Evolutionary conservation across 768 basidiomycete genomes (phyloP).

Genomic region (Suillus tomentosus): DNA sequence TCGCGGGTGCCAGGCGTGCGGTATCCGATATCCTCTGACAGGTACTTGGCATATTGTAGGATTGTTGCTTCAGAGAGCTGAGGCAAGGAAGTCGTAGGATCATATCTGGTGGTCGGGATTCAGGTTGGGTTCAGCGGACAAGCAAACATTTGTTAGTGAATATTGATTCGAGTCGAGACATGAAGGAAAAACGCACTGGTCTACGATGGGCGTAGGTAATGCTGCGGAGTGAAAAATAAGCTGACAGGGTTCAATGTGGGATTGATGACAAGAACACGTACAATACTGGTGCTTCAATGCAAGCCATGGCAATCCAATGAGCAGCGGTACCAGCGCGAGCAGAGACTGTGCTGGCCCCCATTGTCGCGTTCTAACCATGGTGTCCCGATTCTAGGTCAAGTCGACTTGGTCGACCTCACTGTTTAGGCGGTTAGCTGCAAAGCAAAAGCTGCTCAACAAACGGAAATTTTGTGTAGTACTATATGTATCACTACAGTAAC

Average conservation of each 20-base stretch:
- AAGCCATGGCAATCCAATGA: constrained; percentile 50
- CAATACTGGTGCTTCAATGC: constrained; percentile 53
- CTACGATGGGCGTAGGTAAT: constrained; percentile 57
- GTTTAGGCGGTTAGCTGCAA: neutral
- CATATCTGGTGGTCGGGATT: constrained; percentile 26
- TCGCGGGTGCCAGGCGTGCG: constrained; percentile 90
- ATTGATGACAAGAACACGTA: constrained; percentile 27
- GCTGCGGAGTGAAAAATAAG: constrained; percentile 35
- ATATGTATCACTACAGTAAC: neutral
- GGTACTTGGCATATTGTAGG: constrained; percentile 58
- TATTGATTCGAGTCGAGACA: neutral
- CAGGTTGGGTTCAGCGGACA: neutral
- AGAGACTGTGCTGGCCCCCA: constrained; percentile 68
- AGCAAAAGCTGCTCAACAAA: neutral
- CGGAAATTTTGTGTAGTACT: neutral
- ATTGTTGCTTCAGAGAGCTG: constrained; percentile 75
- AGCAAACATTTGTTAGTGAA: neutral
- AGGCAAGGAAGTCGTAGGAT: constrained; percentile 59
- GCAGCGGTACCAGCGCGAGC: constrained; percentile 53
- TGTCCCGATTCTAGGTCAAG: too few species aligned
- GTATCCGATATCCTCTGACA: constrained; percentile 88
- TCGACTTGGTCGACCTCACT: neutral
- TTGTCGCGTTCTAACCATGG: constrained; percentile 12
- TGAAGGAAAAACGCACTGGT: constrained; percentile 42
- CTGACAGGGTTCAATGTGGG: neutral